Evolutionary conservation across 768 basidiomycete species (phyloP), one percentile per base, ranked within the genome.

Genomic region (Lentinula lateritia): DNA sequence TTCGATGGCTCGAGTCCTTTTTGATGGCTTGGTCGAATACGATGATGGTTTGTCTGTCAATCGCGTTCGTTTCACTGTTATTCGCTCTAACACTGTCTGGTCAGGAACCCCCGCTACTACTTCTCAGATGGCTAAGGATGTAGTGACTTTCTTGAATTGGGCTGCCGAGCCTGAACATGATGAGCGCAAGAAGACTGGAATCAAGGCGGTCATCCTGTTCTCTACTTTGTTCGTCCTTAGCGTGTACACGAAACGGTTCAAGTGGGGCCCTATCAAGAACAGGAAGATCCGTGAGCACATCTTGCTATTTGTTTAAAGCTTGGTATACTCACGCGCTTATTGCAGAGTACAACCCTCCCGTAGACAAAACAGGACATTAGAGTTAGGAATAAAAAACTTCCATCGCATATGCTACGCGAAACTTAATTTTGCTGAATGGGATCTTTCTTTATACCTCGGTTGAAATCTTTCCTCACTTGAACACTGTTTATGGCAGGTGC

Each of bases 61-160:
- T 55, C 28, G 28, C 28, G 54, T 35, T 52, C 18, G 28, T 15
- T 36, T 39, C 35, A 23, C 8, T 2, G 43, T 5, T 18, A 1
- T 61, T 38, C 13, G 16, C 41, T 58, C 15, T 38, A 20, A 12
- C 12, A 12, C n/a, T 57, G 38, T 43, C 9, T 56, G 38, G 28
- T 50, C 52, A 94, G 92, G 91, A 53, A 98, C 97, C 3, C 95
- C 97, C 13, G 93, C 96, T 12, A 99, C 97, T 52, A 89, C 94
- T 6, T 92, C 93, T 5, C 97, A 99, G 74, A 95, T 99, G 96
- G 96, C 97, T 67, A 99, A 98, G 83, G 97, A 99, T 71, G 95
- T 99, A 58, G 85, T 85, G 50, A 93, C 91, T 2, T 98, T 98
- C 89, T 78, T 98, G 54, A 87, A 86, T 77, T 98, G 95, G 95